Conservation (phyloP, 116 monocot genomes). For the Papilionanthe hybrid region DNA sequence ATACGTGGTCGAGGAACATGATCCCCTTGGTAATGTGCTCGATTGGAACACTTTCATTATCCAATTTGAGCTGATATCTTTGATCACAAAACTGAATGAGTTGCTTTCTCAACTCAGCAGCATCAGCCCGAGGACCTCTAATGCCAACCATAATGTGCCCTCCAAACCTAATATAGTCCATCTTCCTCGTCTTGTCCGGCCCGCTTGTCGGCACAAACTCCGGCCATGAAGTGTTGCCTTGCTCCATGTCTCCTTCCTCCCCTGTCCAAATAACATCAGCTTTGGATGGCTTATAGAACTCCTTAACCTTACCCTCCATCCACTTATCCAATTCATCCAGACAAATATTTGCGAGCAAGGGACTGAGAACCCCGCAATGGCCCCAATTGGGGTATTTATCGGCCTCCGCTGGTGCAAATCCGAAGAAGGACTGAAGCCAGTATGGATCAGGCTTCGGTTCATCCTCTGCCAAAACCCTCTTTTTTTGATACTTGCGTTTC, state of each 20-base stretch:
- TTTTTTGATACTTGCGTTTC: conserved; percentile 94
- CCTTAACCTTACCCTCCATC: conserved; percentile 82
- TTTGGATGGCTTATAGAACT: conserved; percentile 82
- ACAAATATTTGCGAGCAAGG: conserved; percentile 69
- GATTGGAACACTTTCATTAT: conserved; percentile 78
- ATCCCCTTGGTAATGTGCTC: conserved; percentile 98
- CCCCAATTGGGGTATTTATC: conserved; percentile 79
- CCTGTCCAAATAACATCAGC: conserved; percentile 71
- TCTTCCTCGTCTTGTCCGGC: conserved; percentile 92
- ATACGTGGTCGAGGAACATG: conserved; percentile 89
- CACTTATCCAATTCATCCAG: conserved; percentile 91
- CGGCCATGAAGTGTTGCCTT: conserved; percentile 94
- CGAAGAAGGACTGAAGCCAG: conserved; percentile 93
- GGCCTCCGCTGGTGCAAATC: conserved; percentile 93
- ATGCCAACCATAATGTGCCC: conserved; percentile 79
- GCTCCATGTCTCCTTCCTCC: conserved; percentile 49
- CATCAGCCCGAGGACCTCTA: conserved; percentile 86
- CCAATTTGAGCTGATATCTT: conserved; percentile 69
- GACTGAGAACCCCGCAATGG: conserved; percentile 79
- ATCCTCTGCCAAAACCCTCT: conserved; percentile 74
- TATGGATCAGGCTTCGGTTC: conserved; percentile 98
- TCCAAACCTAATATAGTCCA: conserved; percentile 86
- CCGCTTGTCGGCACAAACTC: conserved; percentile 97
- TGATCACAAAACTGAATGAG: conserved; percentile 80
- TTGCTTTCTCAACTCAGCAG: conserved; percentile 73